A percentile compares a stretch with the other conserved stretches of the same genome.
Conservation (phyloP, 441 rosid genomes). For the Corymbia citriodora region DNA sequence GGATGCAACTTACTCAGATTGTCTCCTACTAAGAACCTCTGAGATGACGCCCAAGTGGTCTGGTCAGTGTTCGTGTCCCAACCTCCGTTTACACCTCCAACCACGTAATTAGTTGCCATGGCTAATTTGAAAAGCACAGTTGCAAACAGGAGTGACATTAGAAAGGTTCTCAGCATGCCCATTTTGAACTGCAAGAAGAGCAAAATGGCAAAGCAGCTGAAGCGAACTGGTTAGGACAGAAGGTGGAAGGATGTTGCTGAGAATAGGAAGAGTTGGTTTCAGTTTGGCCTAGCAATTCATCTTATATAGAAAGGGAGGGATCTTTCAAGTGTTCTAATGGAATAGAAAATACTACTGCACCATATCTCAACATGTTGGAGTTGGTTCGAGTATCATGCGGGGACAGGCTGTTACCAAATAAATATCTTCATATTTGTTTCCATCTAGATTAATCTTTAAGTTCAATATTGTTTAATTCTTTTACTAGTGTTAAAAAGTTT, state of each 20-base stretch:
- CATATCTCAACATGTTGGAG: neutral
- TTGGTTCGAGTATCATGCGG: neutral
- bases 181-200: neutral
- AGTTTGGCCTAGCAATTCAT: neutral
- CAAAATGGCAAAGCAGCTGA: neutral
- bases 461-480: neutral
- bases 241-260: neutral
- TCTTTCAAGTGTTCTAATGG: neutral
- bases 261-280: neutral
- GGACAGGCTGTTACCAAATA: neutral
- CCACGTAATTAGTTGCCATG: constrained; percentile 43
- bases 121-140: constrained; percentile 33
- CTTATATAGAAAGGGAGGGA: neutral
- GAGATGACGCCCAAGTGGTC: constrained; percentile 48
- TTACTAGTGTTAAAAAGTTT: neutral
- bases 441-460: neutral
- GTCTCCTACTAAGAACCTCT: constrained; percentile 50
- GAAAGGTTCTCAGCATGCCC: neutral
- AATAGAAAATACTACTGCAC: neutral
- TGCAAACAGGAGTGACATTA: neutral
- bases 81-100: constrained; percentile 60
- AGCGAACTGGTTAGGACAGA: neutral
- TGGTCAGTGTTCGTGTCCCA: constrained; percentile 49
- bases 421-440: neutral
- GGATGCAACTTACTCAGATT: constrained; percentile 41